phyloP scores from a whole-genome alignment of 805 yeast genomes.

The Candida nemodendra region DNA sequence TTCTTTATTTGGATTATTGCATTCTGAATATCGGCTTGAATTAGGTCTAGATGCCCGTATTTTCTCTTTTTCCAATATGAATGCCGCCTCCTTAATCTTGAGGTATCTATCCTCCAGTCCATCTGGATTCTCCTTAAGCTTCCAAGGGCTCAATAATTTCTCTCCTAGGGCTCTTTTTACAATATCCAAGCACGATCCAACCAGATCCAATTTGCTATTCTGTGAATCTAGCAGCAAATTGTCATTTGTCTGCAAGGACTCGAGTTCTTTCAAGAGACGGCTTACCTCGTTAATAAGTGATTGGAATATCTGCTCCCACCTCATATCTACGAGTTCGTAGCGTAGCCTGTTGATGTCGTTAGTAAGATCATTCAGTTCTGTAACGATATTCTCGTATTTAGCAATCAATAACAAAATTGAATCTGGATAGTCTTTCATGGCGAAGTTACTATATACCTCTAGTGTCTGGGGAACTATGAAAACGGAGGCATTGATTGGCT shows the following conservation, averaged over 20 bases:
- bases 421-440: slow-evolving; percentile 32
- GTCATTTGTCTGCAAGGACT: slow-evolving; percentile 7
- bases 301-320: slow-evolving; percentile 56
- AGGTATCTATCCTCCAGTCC: slow-evolving; percentile 6
- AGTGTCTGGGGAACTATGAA: slow-evolving; percentile 51
- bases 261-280: slow-evolving; percentile 26
- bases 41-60: background rate
- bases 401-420: slow-evolving; percentile 33
- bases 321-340: slow-evolving; percentile 45
- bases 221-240: slow-evolving; percentile 3
- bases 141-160: slow-evolving; percentile 12
- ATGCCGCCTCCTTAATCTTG: slow-evolving; percentile 6
- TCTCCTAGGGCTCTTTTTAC: slow-evolving; percentile 24
- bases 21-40: background rate
- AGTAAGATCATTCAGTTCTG: slow-evolving; percentile 41
- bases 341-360: slow-evolving; percentile 42
- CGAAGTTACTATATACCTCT: slow-evolving; percentile 38
- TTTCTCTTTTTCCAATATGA: background rate
- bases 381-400: slow-evolving; percentile 39
- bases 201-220: slow-evolving; percentile 5
- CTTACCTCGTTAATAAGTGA: slow-evolving; percentile 44
- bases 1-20: background rate
- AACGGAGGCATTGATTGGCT: slow-evolving; percentile 53
- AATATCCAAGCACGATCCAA: slow-evolving; percentile 18
- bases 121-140: slow-evolving; percentile 4